A percentile compares a stretch with the other conserved stretches of the same genome.
Conservation (phyloP, 2,329 filamentous ascomycete species). For the Sarocladium strictum region DNA sequence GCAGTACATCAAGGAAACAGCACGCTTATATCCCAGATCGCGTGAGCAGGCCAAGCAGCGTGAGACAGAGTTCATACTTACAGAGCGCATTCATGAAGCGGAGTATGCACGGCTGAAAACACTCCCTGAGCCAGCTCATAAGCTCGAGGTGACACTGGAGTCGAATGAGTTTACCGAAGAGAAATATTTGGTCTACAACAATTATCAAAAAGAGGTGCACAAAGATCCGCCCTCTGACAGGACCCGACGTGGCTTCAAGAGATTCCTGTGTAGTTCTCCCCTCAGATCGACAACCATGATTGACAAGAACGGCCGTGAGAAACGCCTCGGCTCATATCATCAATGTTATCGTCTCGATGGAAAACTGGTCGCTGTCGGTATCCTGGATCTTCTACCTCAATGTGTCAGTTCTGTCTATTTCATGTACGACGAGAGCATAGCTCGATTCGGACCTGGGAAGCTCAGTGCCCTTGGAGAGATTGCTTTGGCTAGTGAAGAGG, state of each 20-base stretch:
- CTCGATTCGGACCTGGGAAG: constrained; percentile 66
- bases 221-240: constrained; percentile 57
- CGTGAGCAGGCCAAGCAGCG: constrained; percentile 59
- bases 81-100: constrained; percentile 62
- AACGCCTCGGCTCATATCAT: constrained; percentile 66
- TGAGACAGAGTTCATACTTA: constrained; percentile 61
- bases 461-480: constrained; percentile 70
- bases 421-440: constrained; percentile 70
- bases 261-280: constrained; percentile 70
- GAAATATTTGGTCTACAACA: constrained; percentile 65
- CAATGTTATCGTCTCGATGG: constrained; percentile 79
- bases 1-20: constrained; percentile 57
- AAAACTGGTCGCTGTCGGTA: constrained; percentile 66
- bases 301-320: constrained; percentile 42
- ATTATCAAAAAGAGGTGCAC: constrained; percentile 72
- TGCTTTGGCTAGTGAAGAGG: constrained; percentile 59
- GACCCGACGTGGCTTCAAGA: constrained; percentile 54
- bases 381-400: constrained; percentile 70
- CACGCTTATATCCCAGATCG: constrained; percentile 58
- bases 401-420: constrained; percentile 81
- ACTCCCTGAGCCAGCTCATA: constrained; percentile 60
- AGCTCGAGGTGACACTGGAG: constrained; percentile 65
- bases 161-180: constrained; percentile 66
- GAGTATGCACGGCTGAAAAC: constrained; percentile 50
- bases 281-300: constrained; percentile 41